These are phyloP conservation scores for Prunella vulgaris DNA, from an alignment of 257 asterid species.

Conservation along the genomic window DNA sequence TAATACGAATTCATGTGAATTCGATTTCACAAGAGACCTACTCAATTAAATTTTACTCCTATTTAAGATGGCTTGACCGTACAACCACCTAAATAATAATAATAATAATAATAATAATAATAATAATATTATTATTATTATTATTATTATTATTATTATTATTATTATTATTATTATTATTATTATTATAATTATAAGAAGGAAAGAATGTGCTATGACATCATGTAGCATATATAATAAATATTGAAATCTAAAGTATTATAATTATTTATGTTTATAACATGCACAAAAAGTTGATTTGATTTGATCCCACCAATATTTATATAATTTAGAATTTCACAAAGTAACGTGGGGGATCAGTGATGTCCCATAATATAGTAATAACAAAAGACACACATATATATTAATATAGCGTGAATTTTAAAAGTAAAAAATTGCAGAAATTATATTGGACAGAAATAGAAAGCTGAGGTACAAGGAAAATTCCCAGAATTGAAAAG, in stretches of 20 bases:
- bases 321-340: not conserved
- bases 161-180: no score
- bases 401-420: not conserved
- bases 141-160: no score
- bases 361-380: not conserved
- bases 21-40: not conserved
- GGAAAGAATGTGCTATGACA: not conserved
- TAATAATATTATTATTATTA: no score
- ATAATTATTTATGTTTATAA: no score
- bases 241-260: no score
- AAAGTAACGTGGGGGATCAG: not conserved
- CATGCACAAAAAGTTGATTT: not conserved
- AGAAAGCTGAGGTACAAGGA: not conserved
- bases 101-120: no score
- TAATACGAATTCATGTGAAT: no score
- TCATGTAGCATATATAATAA: no score
- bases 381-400: not conserved
- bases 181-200: no score
- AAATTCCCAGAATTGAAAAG: not conserved
- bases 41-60: no score
- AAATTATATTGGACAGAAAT: not conserved
- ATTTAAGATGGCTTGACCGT: not conserved
- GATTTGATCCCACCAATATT: no score
- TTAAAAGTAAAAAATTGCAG: not conserved
- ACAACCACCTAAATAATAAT: not conserved